Evolutionary conservation across 2,329 filamentous ascomycete species (phyloP).

Genomic region (Aspergillus clavatus): DNA sequence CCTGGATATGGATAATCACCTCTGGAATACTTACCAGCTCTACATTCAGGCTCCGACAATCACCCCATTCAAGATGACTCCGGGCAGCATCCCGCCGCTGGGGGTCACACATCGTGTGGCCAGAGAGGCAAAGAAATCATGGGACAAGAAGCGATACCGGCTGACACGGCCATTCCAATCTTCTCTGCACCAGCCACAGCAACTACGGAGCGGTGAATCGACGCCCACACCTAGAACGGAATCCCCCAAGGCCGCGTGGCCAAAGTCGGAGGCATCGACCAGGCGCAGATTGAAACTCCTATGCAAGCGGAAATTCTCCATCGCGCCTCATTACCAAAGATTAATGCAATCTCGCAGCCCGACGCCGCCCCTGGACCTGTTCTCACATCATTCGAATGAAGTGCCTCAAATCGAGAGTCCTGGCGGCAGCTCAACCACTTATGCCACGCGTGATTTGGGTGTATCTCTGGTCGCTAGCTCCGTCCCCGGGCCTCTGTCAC

Average conservation of each 20-base stretch:
- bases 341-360: slow-evolving; percentile 57
- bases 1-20: slow-evolving; percentile 60
- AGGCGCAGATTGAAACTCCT: slow-evolving; percentile 55
- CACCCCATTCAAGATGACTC: slow-evolving; percentile 63
- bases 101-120: slow-evolving; percentile 61
- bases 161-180: slow-evolving; percentile 19
- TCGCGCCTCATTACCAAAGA: slow-evolving; percentile 61
- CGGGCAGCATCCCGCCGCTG: slow-evolving; percentile 58
- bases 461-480: slow-evolving; percentile 41
- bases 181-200: slow-evolving; percentile 16
- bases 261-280: slow-evolving; percentile 54
- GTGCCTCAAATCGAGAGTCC: slow-evolving; percentile 20
- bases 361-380: slow-evolving; percentile 49
- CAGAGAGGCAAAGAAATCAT: slow-evolving; percentile 56
- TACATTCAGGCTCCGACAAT: slow-evolving; percentile 63
- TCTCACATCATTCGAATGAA: slow-evolving; percentile 27
- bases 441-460: slow-evolving; percentile 42
- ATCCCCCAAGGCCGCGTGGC: slow-evolving; percentile 45
- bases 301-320: slow-evolving; percentile 57
- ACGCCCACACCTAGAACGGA: slow-evolving; percentile 41
- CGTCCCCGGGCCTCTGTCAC: slow-evolving; percentile 35
- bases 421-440: slow-evolving; percentile 27
- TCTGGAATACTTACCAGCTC: slow-evolving; percentile 62
- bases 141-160: slow-evolving; percentile 46
- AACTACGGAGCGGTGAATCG: slow-evolving; percentile 45